Evolutionary conservation across 2,329 filamentous ascomycete genomes (phyloP).

Genomic region (Alternaria conjuncta): DNA sequence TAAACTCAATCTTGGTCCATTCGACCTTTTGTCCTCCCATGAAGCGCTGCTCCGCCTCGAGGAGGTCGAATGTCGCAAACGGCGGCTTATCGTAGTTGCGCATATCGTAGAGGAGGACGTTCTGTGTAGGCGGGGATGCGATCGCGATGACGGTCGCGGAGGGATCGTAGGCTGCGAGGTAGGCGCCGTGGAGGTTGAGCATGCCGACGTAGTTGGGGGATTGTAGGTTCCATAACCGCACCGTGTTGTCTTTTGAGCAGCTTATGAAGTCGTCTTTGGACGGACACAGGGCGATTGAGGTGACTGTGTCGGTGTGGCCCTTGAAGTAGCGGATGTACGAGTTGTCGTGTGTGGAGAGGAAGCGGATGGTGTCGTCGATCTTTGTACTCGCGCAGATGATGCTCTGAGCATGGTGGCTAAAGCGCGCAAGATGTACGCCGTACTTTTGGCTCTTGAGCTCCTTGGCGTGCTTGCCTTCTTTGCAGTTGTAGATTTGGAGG

Average conservation of each 20-base stretch:
- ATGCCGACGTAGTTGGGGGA: slow-evolving; percentile 81
- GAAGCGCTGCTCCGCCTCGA: slow-evolving; percentile 63
- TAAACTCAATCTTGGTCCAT: slow-evolving; percentile 94
- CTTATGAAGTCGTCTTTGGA: slow-evolving; percentile 91
- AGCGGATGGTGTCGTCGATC: slow-evolving; percentile 87
- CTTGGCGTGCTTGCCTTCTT: slow-evolving; percentile 88
- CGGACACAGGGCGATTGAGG: slow-evolving; percentile 81
- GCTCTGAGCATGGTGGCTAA: slow-evolving; percentile 88
- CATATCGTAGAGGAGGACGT: slow-evolving; percentile 87
- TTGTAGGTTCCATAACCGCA: slow-evolving; percentile 86
- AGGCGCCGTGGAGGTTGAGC: slow-evolving; percentile 79
- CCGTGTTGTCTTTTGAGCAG: slow-evolving; percentile 87
- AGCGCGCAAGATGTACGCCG: slow-evolving; percentile 89
- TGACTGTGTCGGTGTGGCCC: slow-evolving; percentile 85
- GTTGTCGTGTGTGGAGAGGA: slow-evolving; percentile 92
- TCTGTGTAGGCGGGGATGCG: slow-evolving; percentile 78
- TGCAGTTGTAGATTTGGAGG: slow-evolving; percentile 93
- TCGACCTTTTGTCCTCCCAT: slow-evolving; percentile 59
- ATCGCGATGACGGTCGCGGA: slow-evolving; percentile 92
- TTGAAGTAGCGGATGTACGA: slow-evolving; percentile 96
- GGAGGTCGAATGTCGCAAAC: slow-evolving; percentile 83
- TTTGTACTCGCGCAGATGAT: slow-evolving; percentile 97
- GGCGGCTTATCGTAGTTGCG: slow-evolving; percentile 93
- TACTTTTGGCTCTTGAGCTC: slow-evolving; percentile 95
- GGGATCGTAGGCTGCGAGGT: slow-evolving; percentile 88